These are phyloP conservation scores for Jaltomata sinuosa DNA, from an alignment of 257 asterid genomes.

Conservation along the genomic window DNA sequence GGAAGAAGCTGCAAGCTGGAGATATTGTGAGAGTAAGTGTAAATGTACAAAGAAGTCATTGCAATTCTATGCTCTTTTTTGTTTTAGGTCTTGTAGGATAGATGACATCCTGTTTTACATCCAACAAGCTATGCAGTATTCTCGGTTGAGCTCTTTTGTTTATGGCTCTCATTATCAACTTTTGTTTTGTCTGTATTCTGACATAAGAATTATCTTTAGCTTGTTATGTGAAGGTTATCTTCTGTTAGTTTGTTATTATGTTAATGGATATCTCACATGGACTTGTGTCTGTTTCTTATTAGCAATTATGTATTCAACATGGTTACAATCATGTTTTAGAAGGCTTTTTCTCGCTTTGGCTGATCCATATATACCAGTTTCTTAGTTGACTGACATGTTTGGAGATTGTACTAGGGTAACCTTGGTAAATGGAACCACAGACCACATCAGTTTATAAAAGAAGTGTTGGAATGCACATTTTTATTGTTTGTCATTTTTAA, in stretches of 20 bases:
- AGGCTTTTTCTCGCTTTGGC: neutral
- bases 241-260: neutral
- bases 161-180: neutral
- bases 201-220: neutral
- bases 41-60: neutral
- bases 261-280: neutral
- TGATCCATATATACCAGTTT: neutral
- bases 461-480: neutral
- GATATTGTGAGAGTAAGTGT: conserved; percentile 79
- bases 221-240: neutral
- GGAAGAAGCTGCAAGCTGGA: conserved; percentile 99
- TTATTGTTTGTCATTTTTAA: neutral
- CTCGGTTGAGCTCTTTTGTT: neutral
- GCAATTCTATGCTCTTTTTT: neutral
- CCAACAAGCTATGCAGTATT: neutral
- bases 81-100: neutral
- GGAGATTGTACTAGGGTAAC: neutral
- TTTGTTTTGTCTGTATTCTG: neutral
- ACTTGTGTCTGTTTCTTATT: neutral
- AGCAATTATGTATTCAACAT: neutral
- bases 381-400: neutral
- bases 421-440: neutral
- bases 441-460: neutral
- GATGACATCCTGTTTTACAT: neutral
- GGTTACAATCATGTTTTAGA: neutral